A percentile compares a stretch with the other conserved stretches of the same genome.
These are phyloP conservation scores for Eimeria nieschulzi DNA, from an alignment of 169 alveolate genomes.

Conservation along the genomic window DNA sequence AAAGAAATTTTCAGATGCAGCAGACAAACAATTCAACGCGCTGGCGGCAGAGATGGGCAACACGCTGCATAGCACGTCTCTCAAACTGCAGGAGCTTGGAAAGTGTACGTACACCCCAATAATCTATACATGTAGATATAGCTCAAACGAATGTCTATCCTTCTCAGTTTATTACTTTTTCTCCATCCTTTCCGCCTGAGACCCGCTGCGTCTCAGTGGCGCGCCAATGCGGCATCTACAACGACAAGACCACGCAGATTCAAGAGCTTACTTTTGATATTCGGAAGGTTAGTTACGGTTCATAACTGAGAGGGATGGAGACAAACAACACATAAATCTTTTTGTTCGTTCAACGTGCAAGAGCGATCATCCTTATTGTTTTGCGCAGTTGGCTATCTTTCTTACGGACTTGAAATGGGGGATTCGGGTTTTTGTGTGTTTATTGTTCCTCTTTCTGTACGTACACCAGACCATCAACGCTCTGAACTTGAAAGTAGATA, in stretches of 20 bases:
- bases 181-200: not conserved
- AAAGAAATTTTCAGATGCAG: not conserved
- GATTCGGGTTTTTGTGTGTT: no score
- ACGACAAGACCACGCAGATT: conserved; percentile 77
- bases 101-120: conserved; percentile 10
- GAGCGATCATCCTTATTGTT: no score
- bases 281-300: conserved; percentile 37
- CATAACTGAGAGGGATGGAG: not conserved
- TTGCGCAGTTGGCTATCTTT: no score
- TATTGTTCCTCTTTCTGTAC: not conserved
- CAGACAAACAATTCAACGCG: conserved; percentile 75
- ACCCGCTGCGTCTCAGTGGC: no score
- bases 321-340: not conserved
- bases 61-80: conserved; percentile 73
- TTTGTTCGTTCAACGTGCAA: no score
- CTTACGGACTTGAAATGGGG: no score
- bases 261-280: conserved; percentile 79
- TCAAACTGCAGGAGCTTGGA: conserved; percentile 75
- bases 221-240: conserved; percentile 76
- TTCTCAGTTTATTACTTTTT: not conserved
- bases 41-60: conserved; percentile 77
- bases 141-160: not conserved
- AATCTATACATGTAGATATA: not conserved
- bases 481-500: conserved; percentile 74
- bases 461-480: conserved; percentile 65